These are phyloP conservation scores for Lentinula raphanica DNA, from an alignment of 768 basidiomycete genomes.

Conservation along the genomic window DNA sequence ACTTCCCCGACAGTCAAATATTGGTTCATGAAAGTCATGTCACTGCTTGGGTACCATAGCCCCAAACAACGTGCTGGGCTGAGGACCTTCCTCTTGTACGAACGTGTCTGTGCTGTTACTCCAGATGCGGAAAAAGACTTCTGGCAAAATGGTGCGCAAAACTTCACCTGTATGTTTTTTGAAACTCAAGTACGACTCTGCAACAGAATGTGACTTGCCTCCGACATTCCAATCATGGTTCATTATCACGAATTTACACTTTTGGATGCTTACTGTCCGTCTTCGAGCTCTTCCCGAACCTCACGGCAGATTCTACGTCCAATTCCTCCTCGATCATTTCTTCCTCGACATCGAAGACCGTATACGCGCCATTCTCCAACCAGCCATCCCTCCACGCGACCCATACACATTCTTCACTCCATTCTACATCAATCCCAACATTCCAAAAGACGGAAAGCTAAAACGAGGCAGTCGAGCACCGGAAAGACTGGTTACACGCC, in stretches of 20 bases:
- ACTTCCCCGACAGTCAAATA: conserved; percentile 41
- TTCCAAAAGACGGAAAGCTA: conserved; percentile 19
- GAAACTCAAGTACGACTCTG: background rate
- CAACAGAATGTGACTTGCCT: conserved; percentile 73
- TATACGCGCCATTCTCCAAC: conserved; percentile 74
- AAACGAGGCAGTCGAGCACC: conserved; percentile 46
- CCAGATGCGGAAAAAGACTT: conserved; percentile 58
- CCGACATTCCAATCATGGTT: conserved; percentile 98
- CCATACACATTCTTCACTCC: conserved; percentile 43
- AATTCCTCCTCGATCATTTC: conserved; percentile 89
- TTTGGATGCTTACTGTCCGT: conserved; percentile 87
- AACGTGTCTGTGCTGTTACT: conserved; percentile 45
- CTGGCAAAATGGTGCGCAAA: conserved; percentile 58
- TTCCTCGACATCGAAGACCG: conserved; percentile 92
- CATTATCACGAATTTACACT: conserved; percentile 85
- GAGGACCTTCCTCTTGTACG: conserved; percentile 55
- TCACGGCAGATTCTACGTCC: conserved; percentile 64
- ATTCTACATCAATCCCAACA: conserved; percentile 46
- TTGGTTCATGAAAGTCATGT: conserved; percentile 43
- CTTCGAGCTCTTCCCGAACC: conserved; percentile 74
- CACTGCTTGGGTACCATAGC: conserved; percentile 54
- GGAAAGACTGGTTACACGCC: conserved; percentile 73
- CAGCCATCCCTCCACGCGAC: conserved; percentile 31
- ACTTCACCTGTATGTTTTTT: background rate
- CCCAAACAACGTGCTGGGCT: conserved; percentile 57